Evolutionary conservation across 257 asterid species (phyloP), one percentile per base, ranked within the genome.

Genomic region (Fraxinus excelsior): DNA sequence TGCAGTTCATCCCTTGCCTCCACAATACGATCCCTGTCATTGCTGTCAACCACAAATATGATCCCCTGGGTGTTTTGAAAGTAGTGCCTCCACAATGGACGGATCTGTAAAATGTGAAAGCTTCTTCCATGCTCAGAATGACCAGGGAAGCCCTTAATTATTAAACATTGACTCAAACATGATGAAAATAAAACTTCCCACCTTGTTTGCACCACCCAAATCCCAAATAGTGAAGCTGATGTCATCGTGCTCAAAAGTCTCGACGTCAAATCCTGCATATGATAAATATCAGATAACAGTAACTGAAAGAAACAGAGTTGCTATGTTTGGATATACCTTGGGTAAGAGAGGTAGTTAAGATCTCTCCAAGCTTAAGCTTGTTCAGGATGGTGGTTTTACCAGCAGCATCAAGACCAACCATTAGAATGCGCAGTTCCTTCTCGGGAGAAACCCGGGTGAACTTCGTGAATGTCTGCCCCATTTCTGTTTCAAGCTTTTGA

Each of bases 11-110:
- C 85, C 78, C 80, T 74, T 12, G 82, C 85, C 76, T 81, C 85
- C 18, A 81, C 85, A 44, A 74, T 49, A 21, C 85, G 77, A 75
- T 81, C 85, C 53, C 80, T 78, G 32, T 82, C 85, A 65, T 74
- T 82, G 82, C 85, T 78, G 74, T 82, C 85, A 31, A 82, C 85
- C 53, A 82, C 85, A 71, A 82, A 82, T 38, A 82, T 82, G 76
- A 82, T 82, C 18, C 85, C 85, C 75, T 82, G 85, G n/a, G 85
- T 78, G 78, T 82, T 82, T 46, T 82, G 85, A 82, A 82, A 82
- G 77, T 78, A 82, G 78, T 74, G 80, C 82, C 85, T 82, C 85
- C 82, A 78, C 66, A 70, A 28, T 67, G 82, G 85, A 70, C 85
- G 85, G 74, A 82, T 82, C 85, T 82, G 76, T 7, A 21, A 16